phyloP scores from a whole-genome alignment of 768 basidiomycete species.

The Rhizopogon vesiculosus region DNA sequence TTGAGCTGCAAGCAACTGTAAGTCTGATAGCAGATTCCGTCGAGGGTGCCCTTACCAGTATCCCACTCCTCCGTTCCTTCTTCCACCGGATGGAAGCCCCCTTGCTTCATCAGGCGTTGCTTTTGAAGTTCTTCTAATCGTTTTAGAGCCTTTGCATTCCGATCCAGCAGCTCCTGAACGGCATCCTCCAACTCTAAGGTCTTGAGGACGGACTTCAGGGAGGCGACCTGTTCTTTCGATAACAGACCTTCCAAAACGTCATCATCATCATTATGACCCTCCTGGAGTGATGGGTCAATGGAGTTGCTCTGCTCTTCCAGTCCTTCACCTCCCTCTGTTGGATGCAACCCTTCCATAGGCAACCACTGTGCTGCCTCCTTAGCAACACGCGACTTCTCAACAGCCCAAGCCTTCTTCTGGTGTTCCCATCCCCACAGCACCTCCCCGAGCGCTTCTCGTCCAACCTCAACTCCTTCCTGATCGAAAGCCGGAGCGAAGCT shows the following conservation, averaged over 20 bases:
- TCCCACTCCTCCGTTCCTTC: conserved; percentile 82
- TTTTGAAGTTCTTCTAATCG: conserved; percentile 65
- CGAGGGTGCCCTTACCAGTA: conserved; percentile 46
- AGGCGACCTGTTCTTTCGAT: conserved; percentile 46
- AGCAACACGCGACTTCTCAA: conserved; percentile 23
- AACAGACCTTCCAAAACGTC: conserved; percentile 49
- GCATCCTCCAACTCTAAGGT: conserved; percentile 64
- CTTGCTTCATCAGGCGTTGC: conserved; percentile 44
- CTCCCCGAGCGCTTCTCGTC: conserved; percentile 56
- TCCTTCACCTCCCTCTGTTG: neutral
- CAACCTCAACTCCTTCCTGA: conserved; percentile 70
- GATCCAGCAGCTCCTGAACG: conserved; percentile 62
- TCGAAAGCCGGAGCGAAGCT: conserved; percentile 80
- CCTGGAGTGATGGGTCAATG: conserved; percentile 5
- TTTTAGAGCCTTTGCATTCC: conserved; percentile 59
- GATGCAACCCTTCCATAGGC: conserved; percentile 8
- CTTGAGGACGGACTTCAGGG: conserved; percentile 57
- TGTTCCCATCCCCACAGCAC: conserved; percentile 48
- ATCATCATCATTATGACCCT: conserved; percentile 27
- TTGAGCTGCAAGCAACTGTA: conserved; percentile 47
- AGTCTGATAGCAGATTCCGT: conserved; percentile 11
- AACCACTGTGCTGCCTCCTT: neutral
- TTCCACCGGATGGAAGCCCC: conserved; percentile 44
- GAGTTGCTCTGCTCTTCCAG: conserved; percentile 9
- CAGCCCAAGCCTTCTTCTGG: conserved; percentile 27